Percentiles rank a stretch among this genome's conserved stretches.
phyloP scores from a whole-genome alignment of 495 filamentous ascomycete species.

The Tuber magnatum region DNA sequence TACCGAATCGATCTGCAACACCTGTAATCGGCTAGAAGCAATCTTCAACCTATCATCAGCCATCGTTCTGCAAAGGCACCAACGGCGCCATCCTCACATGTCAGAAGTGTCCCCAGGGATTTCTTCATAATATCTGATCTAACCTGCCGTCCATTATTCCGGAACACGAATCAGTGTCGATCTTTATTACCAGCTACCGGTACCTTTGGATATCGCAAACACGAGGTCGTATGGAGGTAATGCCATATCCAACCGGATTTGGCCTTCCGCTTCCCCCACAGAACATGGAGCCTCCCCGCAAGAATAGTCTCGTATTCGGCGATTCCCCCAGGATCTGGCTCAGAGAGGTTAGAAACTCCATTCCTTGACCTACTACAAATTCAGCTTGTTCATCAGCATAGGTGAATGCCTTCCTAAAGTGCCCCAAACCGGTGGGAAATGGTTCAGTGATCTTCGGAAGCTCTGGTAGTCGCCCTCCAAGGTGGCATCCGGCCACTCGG shows the following conservation, averaged over 20 bases:
- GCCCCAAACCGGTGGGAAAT: background rate
- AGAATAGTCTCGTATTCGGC: background rate
- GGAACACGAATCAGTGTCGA: background rate
- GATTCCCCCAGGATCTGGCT: background rate
- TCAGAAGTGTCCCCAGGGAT: background rate
- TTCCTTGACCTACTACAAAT: too few species aligned
- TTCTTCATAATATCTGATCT: background rate
- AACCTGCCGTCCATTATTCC: background rate
- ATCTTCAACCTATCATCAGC: background rate
- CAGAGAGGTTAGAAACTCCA: background rate
- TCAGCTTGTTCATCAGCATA: too few species aligned
- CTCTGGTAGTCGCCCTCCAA: background rate
- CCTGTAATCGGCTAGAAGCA: background rate
- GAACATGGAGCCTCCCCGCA: background rate
- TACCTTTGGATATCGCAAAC: background rate
- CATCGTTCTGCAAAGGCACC: background rate
- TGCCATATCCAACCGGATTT: background rate
- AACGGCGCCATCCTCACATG: background rate
- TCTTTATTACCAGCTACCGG: background rate
- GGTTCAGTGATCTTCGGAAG: background rate
- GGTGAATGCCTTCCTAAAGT: too few species aligned
- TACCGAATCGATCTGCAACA: background rate
- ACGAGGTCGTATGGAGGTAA: background rate
- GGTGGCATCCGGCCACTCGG: too few species aligned
- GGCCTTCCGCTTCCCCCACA: background rate